Conservation (phyloP, 768 basidiomycete genomes). For the Termitomyces sp. region DNA sequence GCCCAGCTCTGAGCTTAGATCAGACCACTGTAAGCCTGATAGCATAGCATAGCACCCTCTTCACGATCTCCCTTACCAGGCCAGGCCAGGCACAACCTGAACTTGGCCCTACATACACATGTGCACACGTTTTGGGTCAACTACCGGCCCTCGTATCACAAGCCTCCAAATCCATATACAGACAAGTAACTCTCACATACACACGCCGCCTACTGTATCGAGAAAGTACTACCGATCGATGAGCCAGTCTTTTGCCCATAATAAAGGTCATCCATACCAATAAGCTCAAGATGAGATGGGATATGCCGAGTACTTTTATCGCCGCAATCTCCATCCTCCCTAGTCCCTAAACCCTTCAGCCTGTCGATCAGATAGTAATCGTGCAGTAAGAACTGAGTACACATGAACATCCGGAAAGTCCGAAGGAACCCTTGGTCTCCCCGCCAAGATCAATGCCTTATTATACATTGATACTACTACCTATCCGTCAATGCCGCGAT, state of each 20-base stretch:
- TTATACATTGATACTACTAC: background rate
- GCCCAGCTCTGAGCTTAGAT: too few relatives aligned
- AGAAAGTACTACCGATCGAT: background rate
- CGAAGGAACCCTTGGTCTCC: background rate
- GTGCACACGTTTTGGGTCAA: too few relatives aligned
- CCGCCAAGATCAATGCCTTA: background rate
- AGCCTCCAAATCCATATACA: background rate
- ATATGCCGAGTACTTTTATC: background rate
- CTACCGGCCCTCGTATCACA: background rate
- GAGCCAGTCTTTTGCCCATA: background rate
- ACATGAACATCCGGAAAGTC: background rate
- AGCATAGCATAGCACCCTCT: too few relatives aligned
- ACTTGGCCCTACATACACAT: too few relatives aligned
- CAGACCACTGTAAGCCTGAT: too few relatives aligned
- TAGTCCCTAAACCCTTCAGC: background rate
- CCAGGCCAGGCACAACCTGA: background rate
- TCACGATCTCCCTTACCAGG: too few relatives aligned
- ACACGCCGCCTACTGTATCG: background rate
- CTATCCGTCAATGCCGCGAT: background rate
- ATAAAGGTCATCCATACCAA: too few relatives aligned
- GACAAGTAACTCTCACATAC: background rate
- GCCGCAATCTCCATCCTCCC: constrained; percentile 8
- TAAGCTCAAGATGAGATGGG: too few relatives aligned
- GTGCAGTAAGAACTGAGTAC: background rate
- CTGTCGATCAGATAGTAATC: too few relatives aligned